Conservation (phyloP, 1,284 basidiomycete genomes). For the Tilletia indica region DNA sequence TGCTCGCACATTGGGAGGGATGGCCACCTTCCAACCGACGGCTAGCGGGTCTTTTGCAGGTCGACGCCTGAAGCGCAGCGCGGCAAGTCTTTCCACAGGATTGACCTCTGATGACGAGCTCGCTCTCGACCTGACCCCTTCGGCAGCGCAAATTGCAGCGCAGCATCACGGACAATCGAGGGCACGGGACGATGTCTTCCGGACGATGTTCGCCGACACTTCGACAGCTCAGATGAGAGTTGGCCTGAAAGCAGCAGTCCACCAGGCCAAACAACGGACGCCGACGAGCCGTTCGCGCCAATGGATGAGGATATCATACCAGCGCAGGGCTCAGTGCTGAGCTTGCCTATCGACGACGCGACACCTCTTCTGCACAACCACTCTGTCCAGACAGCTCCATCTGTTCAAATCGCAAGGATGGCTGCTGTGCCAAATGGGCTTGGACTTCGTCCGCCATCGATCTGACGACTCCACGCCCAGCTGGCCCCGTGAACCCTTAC, state of each 20-base stretch:
- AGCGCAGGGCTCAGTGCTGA: background rate
- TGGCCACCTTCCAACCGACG: background rate
- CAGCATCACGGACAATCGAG: background rate
- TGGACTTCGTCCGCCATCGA: too few species aligned
- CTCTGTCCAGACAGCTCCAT: background rate
- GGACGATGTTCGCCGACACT: background rate
- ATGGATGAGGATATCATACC: background rate
- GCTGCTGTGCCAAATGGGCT: too few species aligned
- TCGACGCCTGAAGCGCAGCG: background rate
- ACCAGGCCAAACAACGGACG: background rate
- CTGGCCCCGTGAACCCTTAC: background rate
- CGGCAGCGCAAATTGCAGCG: background rate
- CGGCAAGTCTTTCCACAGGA: background rate
- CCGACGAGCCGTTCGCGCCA: background rate
- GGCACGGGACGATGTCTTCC: background rate
- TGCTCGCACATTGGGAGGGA: background rate
- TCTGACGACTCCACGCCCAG: too few species aligned
- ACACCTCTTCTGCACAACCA: too few species aligned
- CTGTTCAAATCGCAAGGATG: too few species aligned
- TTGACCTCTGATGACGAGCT: background rate
- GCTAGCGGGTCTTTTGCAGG: background rate
- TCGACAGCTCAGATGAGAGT: slow-evolving; percentile 12
- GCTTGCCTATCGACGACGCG: too few species aligned
- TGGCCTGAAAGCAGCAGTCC: slow-evolving; percentile 14
- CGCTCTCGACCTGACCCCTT: background rate